phyloP scores from a whole-genome alignment of 2,329 filamentous ascomycete species.

The Botrytis squamosa region DNA sequence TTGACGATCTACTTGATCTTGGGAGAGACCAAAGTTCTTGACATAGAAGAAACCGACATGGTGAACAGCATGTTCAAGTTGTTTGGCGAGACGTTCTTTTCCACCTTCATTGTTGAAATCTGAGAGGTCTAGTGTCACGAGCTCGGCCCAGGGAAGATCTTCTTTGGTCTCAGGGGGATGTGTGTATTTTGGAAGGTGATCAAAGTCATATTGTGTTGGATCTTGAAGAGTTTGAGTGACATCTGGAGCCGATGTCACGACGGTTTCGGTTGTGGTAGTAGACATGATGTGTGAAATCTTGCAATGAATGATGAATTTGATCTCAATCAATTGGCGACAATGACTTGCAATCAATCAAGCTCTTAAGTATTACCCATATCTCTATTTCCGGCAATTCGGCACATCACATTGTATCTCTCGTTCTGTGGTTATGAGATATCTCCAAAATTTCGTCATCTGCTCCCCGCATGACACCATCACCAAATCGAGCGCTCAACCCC shows the following conservation, averaged over 20 bases:
- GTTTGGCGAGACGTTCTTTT: slow-evolving; percentile 51
- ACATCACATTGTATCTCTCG: background rate
- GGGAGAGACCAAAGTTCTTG: slow-evolving; percentile 59
- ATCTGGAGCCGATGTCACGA: slow-evolving; percentile 1
- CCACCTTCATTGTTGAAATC: slow-evolving; percentile 50
- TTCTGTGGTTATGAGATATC: background rate
- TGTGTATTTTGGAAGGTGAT: slow-evolving; percentile 43
- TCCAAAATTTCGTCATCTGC: slow-evolving; percentile 24
- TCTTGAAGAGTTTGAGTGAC: slow-evolving; percentile 26
- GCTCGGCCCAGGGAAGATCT: slow-evolving; percentile 50
- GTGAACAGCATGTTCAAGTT: slow-evolving; percentile 52
- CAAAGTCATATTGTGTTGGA: slow-evolving; percentile 29
- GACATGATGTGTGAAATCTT: slow-evolving; percentile 23
- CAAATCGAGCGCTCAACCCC: background rate
- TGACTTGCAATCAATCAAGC: background rate
- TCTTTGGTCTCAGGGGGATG: slow-evolving; percentile 50
- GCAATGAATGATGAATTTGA: background rate
- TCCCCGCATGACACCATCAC: slow-evolving; percentile 29
- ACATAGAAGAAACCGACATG: slow-evolving; percentile 61
- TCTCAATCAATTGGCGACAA: background rate
- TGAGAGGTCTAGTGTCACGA: slow-evolving; percentile 53
- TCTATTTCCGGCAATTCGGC: background rate
- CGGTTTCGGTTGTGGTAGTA: slow-evolving; percentile 25
- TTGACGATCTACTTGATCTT: slow-evolving; percentile 59
- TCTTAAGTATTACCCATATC: background rate